Conservation (phyloP, 805 yeast species). For the Zygoascus flipseniorum region DNA sequence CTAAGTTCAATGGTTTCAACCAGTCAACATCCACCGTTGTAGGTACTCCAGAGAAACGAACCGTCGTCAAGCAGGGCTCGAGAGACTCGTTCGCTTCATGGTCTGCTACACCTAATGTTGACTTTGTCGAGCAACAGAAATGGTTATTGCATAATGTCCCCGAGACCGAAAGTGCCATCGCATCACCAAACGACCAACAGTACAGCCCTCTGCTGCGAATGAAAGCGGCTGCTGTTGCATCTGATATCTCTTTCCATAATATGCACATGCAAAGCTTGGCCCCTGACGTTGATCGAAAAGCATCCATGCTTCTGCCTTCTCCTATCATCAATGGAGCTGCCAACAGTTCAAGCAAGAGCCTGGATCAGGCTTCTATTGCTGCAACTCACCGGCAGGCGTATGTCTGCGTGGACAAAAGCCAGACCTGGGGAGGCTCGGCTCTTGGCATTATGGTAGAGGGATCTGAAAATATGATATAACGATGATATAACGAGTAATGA, state of each 20-base stretch:
- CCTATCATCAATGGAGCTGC: slow-evolving; percentile 3
- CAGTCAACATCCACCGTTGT: not conserved
- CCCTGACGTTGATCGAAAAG: slow-evolving; percentile 1
- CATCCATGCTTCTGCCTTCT: slow-evolving; percentile 5
- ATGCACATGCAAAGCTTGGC: not conserved
- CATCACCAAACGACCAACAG: not conserved
- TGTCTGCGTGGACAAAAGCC: not conserved
- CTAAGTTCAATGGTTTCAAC: not conserved
- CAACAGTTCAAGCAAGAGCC: not conserved
- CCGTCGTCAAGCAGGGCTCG: slow-evolving; percentile 9
- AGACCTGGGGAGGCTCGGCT: not conserved
- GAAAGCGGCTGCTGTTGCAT: not conserved
- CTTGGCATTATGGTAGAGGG: not conserved
- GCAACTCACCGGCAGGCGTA: not conserved
- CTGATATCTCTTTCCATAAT: not conserved
- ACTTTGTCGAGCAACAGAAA: slow-evolving; percentile 21
- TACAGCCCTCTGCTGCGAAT: not conserved
- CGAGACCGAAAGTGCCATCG: not conserved
- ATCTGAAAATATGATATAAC: not conserved
- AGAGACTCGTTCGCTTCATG: slow-evolving; percentile 19
- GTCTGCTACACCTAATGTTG: slow-evolving; percentile 15
- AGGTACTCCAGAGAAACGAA: not conserved
- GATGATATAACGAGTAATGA: not conserved
- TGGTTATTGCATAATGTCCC: slow-evolving; percentile 15
- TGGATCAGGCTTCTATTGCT: not conserved